Evolutionary conservation across 1,139 yeast genomes (phyloP).

Genomic region (Diutina scorzettiae): DNA sequence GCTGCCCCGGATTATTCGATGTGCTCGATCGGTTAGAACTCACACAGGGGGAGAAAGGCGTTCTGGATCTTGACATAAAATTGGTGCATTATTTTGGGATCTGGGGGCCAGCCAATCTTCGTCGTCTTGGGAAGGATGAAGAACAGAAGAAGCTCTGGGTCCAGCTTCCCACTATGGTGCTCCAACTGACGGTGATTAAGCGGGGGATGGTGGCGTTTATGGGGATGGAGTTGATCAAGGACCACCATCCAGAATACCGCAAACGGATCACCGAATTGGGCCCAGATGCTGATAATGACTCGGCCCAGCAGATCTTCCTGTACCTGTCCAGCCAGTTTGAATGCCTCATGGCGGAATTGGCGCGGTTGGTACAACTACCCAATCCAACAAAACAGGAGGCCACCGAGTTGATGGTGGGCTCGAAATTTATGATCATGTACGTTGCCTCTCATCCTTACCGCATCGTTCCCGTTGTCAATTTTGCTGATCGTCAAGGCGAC

Average conservation of each 20-base stretch:
- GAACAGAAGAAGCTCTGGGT: neutral
- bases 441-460: neutral
- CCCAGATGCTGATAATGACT: too few species aligned
- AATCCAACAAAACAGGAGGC: neutral
- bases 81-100: neutral
- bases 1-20: too few species aligned
- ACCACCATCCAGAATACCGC: neutral
- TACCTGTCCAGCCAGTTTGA: neutral
- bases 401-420: neutral
- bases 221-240: neutral
- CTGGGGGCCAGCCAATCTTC: neutral
- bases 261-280: too few species aligned
- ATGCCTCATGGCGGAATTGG: neutral
- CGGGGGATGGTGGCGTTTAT: neutral
- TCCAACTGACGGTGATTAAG: neutral
- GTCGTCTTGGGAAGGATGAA: neutral
- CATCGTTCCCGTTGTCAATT: neutral
- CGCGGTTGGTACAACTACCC: neutral
- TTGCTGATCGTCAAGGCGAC: neutral
- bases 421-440: neutral
- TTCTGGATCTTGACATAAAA: too few species aligned
- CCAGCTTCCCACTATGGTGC: neutral
- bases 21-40: too few species aligned
- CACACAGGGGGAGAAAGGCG: too few species aligned
- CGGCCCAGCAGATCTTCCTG: neutral